These are phyloP conservation scores for Pseudogymnoascus sp. DNA, from an alignment of 2,329 filamentous ascomycete genomes.

Conservation along the genomic window DNA sequence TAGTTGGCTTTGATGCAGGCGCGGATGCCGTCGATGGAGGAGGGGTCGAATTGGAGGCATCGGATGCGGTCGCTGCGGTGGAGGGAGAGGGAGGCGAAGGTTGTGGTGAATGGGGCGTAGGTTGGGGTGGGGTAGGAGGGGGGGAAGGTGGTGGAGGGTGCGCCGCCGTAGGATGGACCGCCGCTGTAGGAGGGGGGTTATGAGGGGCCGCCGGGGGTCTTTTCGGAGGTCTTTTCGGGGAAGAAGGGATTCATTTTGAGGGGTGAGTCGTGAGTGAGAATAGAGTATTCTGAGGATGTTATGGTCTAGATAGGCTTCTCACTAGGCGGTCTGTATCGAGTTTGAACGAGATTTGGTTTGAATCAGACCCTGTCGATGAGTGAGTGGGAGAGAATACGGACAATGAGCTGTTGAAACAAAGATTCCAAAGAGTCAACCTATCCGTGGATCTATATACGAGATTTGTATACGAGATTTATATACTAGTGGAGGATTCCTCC, in stretches of 20 bases:
- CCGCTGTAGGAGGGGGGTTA: neutral
- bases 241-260: neutral
- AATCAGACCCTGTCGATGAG: neutral
- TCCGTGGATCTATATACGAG: neutral
- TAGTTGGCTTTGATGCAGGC: constrained; percentile 22
- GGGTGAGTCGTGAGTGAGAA: neutral
- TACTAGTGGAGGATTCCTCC: neutral
- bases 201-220: neutral
- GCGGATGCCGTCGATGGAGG: constrained; percentile 24
- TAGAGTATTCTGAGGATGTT: neutral
- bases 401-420: neutral
- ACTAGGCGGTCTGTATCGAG: neutral
- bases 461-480: neutral
- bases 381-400: neutral
- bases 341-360: neutral
- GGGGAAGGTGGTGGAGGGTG: neutral
- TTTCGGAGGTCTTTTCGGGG: neutral
- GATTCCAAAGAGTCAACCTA: neutral
- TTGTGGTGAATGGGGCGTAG: constrained; percentile 17
- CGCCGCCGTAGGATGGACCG: neutral
- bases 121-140: neutral
- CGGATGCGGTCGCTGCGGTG: constrained; percentile 28
- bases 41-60: constrained; percentile 28
- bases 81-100: constrained; percentile 27
- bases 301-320: neutral